Conservation (phyloP, 257 asterid species). For the Cruciata laevipes region DNA sequence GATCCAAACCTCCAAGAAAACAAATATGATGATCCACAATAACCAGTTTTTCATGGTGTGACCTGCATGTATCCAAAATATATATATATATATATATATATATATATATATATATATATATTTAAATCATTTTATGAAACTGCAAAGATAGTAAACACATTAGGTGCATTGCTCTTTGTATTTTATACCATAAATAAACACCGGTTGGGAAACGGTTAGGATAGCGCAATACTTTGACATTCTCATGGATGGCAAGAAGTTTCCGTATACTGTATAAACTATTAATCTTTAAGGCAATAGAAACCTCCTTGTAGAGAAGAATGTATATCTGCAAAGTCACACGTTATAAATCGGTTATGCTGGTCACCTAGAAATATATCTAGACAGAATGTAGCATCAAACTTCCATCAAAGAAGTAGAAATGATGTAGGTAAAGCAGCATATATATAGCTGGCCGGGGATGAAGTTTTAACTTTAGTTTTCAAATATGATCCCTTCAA, state of each 20-base stretch:
- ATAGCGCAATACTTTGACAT: constrained; percentile 71
- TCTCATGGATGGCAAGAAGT: constrained; percentile 80
- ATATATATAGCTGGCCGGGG: not conserved
- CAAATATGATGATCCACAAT: constrained; percentile 74
- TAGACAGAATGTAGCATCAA: not conserved
- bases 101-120: too few species aligned
- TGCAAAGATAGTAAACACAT: not conserved
- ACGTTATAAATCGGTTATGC: not conserved
- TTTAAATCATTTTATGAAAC: not conserved
- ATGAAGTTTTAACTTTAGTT: not conserved
- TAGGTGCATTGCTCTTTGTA: not conserved
- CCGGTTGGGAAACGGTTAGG: constrained; percentile 86
- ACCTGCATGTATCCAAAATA: constrained; percentile 52
- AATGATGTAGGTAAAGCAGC: not conserved
- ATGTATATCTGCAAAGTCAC: constrained; percentile 64
- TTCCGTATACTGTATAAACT: constrained; percentile 73
- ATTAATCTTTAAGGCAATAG: constrained; percentile 86
- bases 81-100: too few species aligned
- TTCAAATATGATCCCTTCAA: not conserved
- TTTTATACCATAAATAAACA: constrained; percentile 68
- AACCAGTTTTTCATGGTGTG: constrained; percentile 97
- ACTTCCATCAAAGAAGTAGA: not conserved
- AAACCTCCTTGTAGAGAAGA: constrained; percentile 94
- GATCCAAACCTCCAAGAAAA: constrained; percentile 87
- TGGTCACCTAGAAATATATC: not conserved